Evolutionary conservation across 805 yeast genomes (phyloP), one percentile per base, ranked within the genome.

Genomic region (Isabelozyma pseudorhagii): DNA sequence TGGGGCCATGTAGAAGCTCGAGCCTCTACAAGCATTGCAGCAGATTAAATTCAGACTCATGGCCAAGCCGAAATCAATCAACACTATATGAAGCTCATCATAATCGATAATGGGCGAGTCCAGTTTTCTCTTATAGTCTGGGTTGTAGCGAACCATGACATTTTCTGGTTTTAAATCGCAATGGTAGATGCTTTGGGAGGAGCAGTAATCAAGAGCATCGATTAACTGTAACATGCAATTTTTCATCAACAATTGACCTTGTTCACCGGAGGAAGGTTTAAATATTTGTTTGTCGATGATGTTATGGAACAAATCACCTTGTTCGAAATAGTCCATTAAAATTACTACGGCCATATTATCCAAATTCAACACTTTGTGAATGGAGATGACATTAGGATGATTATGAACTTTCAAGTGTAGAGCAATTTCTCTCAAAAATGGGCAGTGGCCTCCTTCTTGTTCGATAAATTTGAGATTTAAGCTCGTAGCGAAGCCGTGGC

Each of bases 21-120:
- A 85, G 0, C 97, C 97, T 49, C 96, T 80, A 55, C 96, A 90
- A 17, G 84, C 82, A 58, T 87, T 86, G 53, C 86, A 80, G 53
- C 84, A 81, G 39, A 87, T 77, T 49, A 61, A 68, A 40, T 75
- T 69, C 9, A 80, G 77, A 44, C 80, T 78, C 50, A 93, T 81
- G 18, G 97, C 91, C 18, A 93, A 75, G 4, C 98, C 98, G 68
- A 94, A 93, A 70, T 93, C 99, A 38, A 96, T 93, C 52, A 85
- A 74, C 54, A 78, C 80, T 49, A 86, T 72, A 48, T 71, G 77
- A 47, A 76, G 64, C 50, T 83, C 89, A 58, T 79, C 75, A 61
- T 66, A 68, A 55, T 72, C 72, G 18, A 72, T 55, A 8, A 69
- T 56, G 8, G 45, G 17, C 5, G 55, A n/a, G 31, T 47, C 36